A percentile compares a stretch with the other conserved stretches of the same genome.
These are phyloP conservation scores for Aspergillus sergii DNA, from an alignment of 2,329 filamentous ascomycete genomes.

Conservation along the genomic window DNA sequence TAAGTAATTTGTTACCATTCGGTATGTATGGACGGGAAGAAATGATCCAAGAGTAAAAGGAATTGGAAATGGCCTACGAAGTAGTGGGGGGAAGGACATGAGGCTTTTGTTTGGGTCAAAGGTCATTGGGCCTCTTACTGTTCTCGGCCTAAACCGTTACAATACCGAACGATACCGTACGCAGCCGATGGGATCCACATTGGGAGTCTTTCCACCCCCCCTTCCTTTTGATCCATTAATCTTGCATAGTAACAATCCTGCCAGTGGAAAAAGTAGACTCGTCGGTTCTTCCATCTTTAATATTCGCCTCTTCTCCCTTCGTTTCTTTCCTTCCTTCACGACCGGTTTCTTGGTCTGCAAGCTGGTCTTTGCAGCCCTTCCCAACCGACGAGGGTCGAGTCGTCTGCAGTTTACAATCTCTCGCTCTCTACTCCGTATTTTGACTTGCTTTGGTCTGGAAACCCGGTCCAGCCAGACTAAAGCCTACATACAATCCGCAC, in stretches of 20 bases:
- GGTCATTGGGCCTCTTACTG: constrained; percentile 18
- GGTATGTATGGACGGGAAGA: neutral
- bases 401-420: neutral
- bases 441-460: neutral
- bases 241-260: constrained; percentile 2
- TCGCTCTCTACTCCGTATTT: constrained; percentile 1
- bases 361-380: constrained; percentile 26
- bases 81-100: neutral
- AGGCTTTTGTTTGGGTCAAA: constrained; percentile 1
- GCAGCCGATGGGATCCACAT: neutral
- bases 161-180: constrained; percentile 1
- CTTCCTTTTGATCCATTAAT: constrained; percentile 8
- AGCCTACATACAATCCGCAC: neutral
- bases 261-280: constrained; percentile 6
- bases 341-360: constrained; percentile 18
- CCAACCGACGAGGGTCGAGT: neutral
- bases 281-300: constrained; percentile 8
- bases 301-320: constrained; percentile 9
- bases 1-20: neutral
- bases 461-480: neutral
- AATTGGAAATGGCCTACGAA: neutral
- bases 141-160: constrained; percentile 8
- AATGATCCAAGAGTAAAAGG: neutral
- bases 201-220: neutral
- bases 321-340: constrained; percentile 4